phyloP scores from a whole-genome alignment of 2,329 filamentous ascomycete genomes.

The Cytospora chrysosperma region DNA sequence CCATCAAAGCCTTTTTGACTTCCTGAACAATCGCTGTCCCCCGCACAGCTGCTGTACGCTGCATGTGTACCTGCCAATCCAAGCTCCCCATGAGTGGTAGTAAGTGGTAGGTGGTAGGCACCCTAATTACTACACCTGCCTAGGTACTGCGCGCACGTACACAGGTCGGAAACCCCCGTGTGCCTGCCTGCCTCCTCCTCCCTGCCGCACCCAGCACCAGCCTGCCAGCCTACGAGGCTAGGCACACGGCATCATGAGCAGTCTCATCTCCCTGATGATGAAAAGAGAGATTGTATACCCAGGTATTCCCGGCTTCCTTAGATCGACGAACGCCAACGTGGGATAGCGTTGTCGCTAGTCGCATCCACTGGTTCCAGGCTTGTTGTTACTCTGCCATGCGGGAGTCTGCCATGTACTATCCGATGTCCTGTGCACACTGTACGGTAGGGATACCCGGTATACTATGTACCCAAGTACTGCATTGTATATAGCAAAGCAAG shows the following conservation, averaged over 20 bases:
- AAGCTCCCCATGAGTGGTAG: neutral
- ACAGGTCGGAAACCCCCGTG: too few relatives aligned
- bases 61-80: neutral
- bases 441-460: neutral
- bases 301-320: constrained; percentile 13
- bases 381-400: neutral
- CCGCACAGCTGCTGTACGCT: neutral
- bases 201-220: too few relatives aligned
- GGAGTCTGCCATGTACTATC: neutral
- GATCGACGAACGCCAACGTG: constrained; percentile 11
- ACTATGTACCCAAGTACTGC: neutral
- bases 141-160: too few relatives aligned
- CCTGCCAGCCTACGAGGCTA: too few relatives aligned
- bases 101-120: neutral
- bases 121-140: too few relatives aligned
- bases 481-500: too few relatives aligned
- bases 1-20: neutral
- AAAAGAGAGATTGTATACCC: neutral
- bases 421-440: neutral
- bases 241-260: too few relatives aligned
- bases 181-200: too few relatives aligned
- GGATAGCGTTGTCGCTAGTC: constrained; percentile 13
- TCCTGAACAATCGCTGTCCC: neutral
- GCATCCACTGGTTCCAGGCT: constrained; percentile 8
- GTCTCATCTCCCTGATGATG: too few relatives aligned